These are phyloP conservation scores for Ceratocystis alfenasii DNA, from an alignment of 2,329 filamentous ascomycete species.

Conservation along the genomic window DNA sequence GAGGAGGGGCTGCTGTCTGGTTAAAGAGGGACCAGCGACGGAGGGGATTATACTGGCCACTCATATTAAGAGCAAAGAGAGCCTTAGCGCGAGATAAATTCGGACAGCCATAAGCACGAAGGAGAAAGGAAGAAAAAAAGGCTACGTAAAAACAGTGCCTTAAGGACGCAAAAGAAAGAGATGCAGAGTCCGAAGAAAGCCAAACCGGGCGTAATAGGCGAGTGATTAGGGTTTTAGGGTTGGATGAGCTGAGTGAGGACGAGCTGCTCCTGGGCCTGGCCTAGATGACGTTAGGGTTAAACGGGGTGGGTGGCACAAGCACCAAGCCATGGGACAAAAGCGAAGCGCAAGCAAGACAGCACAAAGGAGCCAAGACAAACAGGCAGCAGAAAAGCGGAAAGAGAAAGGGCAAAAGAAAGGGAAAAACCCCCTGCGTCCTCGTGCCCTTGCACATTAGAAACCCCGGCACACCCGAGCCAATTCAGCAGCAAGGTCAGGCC, in stretches of 20 bases:
- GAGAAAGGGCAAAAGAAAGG: too few species aligned
- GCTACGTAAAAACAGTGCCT: too few species aligned
- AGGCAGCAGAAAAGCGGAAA: too few species aligned
- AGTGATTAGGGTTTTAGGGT: neutral
- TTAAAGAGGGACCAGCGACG: conserved; percentile 6
- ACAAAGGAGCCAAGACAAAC: too few species aligned
- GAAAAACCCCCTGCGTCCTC: too few species aligned
- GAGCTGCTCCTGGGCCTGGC: neutral
- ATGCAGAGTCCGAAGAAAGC: neutral
- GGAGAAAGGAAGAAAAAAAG: neutral
- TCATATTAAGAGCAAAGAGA: neutral
- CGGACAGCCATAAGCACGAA: neutral
- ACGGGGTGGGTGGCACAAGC: neutral
- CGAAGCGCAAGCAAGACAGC: too few species aligned
- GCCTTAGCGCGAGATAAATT: neutral
- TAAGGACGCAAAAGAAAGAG: neutral
- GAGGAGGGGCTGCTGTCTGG: neutral
- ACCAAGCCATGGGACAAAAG: neutral
- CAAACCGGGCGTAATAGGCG: neutral
- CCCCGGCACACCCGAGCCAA: neutral
- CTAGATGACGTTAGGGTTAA: neutral
- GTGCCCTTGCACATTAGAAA: neutral
- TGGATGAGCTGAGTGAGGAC: neutral
- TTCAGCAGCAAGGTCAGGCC: neutral
- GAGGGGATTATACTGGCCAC: neutral